phyloP scores from a whole-genome alignment of 306 rosid species.

The Quercus robur region DNA sequence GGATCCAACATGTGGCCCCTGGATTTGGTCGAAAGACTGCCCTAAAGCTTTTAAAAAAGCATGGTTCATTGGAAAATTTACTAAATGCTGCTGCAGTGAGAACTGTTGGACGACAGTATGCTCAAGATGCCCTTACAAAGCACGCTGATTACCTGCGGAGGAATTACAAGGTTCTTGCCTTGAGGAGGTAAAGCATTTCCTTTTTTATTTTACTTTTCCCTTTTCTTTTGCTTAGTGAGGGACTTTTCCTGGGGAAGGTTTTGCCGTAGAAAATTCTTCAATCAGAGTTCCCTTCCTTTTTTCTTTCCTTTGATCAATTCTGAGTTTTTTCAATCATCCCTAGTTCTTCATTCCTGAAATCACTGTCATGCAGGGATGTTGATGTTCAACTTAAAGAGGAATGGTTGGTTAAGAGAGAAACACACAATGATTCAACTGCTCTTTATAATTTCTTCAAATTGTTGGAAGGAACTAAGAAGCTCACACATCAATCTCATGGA shows the following conservation, averaged over 20 bases:
- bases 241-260: background rate
- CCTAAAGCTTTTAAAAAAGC: conserved; percentile 77
- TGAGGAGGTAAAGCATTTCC: conserved; percentile 52
- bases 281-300: background rate
- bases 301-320: background rate
- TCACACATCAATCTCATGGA: conserved; percentile 11
- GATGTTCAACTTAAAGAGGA: conserved; percentile 62
- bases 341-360: conserved; percentile 15
- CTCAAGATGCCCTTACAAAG: conserved; percentile 79
- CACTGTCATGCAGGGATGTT: conserved; percentile 56
- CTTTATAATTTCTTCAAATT: conserved; percentile 55
- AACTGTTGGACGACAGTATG: conserved; percentile 86
- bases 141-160: conserved; percentile 70
- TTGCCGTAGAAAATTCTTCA: conserved; percentile 6
- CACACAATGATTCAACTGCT: conserved; percentile 40
- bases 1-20: conserved; percentile 87
- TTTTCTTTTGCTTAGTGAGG: background rate
- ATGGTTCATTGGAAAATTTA: conserved; percentile 78
- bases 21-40: conserved; percentile 94
- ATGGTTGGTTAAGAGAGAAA: conserved; percentile 75
- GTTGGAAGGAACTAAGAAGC: conserved; percentile 43
- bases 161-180: conserved; percentile 76
- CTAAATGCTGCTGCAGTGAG: conserved; percentile 71
- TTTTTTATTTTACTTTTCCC: conserved; percentile 14
- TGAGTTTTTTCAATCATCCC: background rate